Evolutionary conservation across 2,329 filamentous ascomycete genomes (phyloP), one percentile per base, ranked within the genome.

Genomic region (Calonectria hawksworthii): DNA sequence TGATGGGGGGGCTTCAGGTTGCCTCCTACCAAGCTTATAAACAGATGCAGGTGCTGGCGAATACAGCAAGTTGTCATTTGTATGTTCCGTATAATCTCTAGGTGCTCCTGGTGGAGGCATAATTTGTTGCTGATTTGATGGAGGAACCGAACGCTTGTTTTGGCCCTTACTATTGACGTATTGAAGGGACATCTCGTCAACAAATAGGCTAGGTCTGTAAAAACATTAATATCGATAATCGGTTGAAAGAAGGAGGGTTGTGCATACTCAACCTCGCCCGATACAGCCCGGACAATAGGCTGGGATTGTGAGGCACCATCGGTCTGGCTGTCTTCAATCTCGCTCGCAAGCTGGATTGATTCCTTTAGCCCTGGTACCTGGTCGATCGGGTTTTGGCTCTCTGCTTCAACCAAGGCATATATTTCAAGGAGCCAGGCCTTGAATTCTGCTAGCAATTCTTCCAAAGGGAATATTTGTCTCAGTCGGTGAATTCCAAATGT

Each of bases 241-340:
- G 13, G 26, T 51, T 30, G 2, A 4, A 28, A 47, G 6, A 10
- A n/a, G 7, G 3, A 47, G 8, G 30, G 2, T 38, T 34, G 14
- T 38, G 56, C 77, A 78, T 71, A 78, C 78, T 75, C 71, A 64
- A 30, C 65, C 64, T 80, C 78, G 23, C 61, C 63, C 18, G 66
- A 63, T 68, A 56, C 74, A 36, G 72, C 63, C 16, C 79, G 77
- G 28, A 82, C 51, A 50, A 82, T 82, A 9, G 80, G 72, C 38
- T 82, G 80, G 14, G 80, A 81, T 38, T 82, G 78, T 4, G 79
- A 80, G n/a, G 52, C 73, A 36, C 59, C 63, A 70, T 77, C 75
- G 21, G 68, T 52, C 28, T 80, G 78, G 34, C 78, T 81, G 26
- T 79, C 75, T 14, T 50, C 50, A 23, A 76, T 47, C 14, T 73